Evolutionary conservation across 371 early-diverging fungal species (phyloP), one percentile per base, ranked within the genome.

Genomic region (Lichtheimia corymbifera): DNA sequence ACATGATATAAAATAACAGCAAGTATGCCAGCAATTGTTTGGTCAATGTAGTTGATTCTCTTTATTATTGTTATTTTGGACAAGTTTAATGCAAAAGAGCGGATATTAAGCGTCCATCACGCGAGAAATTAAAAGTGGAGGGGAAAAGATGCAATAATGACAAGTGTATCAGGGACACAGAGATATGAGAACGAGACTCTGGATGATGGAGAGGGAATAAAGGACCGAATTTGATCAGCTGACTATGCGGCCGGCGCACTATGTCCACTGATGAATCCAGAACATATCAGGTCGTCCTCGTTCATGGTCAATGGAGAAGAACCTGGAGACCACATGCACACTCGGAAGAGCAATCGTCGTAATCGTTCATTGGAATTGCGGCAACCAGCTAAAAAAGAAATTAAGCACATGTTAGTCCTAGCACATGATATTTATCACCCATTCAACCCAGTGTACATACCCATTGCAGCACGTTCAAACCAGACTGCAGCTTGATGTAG

Each of bases 401-500:
- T 35, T 9, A 11, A 11, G 11, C 11, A 17, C 61, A n/a, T 43
- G 18, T 47, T 61, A 59, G 2, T 25, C 13, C 22, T 13, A 18
- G 14, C 25, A 50, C 18, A 50, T 50, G 18, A 50, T 4, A 24
- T 24, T 50, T 9, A 51, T 12, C 63, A 58, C 68, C 4, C n/a
- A n/a, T n/a, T n/a, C 35, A 35, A 35, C 9, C 35, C 35, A 35
- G 9, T 22, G 22, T 35, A 22, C 66, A 55, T 73, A 73, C 74
- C 72, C 50, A 76, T 45, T 12, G 89, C 87, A 35, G 90, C 90
- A 24, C 82, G 78, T 62, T 83, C 82, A 61, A 89, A 90, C 88
- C 88, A 90, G 27, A 66, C 49, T 2, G 84, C 74, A 14, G 91
- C 89, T 60, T 81, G 77, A 47, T 73, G 73, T 40, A 84, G 57